A percentile compares a stretch with the other conserved stretches of the same genome.
Evolutionary conservation across 1,284 basidiomycete species (phyloP).

Genomic region (Boletus mariae): DNA sequence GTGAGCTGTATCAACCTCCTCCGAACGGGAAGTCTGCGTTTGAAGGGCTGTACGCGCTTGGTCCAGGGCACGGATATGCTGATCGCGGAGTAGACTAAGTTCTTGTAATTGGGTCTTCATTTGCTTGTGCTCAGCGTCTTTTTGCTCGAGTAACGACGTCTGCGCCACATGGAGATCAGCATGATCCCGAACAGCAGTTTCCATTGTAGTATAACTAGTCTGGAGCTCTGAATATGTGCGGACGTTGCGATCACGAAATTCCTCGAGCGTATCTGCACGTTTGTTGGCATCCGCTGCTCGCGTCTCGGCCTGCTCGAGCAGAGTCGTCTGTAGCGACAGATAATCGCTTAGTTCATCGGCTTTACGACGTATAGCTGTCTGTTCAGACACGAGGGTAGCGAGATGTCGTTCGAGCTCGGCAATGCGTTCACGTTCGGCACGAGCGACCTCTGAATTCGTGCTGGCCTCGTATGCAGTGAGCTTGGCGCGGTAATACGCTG

Average conservation of each 20-base stretch:
- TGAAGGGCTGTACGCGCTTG: conserved; percentile 79
- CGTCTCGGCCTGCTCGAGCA: conserved; percentile 79
- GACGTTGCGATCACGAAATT: conserved; percentile 66
- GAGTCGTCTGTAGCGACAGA: conserved; percentile 69
- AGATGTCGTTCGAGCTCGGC: conserved; percentile 80
- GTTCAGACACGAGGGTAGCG: conserved; percentile 62
- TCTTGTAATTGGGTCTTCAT: conserved; percentile 71
- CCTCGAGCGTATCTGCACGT: conserved; percentile 82
- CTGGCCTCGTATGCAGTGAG: conserved; percentile 80
- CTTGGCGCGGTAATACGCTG: conserved; percentile 95
- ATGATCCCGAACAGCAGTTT: conserved; percentile 76
- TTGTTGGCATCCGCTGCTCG: conserved; percentile 77
- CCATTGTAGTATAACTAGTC: conserved; percentile 58
- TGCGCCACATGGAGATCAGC: conserved; percentile 73
- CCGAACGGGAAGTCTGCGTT: conserved; percentile 72
- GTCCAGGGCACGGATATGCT: conserved; percentile 83
- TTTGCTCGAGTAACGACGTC: conserved; percentile 72
- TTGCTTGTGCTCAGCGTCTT: conserved; percentile 74
- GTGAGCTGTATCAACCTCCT: conserved; percentile 79
- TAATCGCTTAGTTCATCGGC: conserved; percentile 73
- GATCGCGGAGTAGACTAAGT: conserved; percentile 64
- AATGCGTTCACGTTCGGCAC: conserved; percentile 80
- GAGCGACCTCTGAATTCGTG: conserved; percentile 60
- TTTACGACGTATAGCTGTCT: conserved; percentile 65
- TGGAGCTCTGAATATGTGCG: conserved; percentile 76